Conservation (phyloP, 768 basidiomycete genomes). For the Phanerochaete sordida region DNA sequence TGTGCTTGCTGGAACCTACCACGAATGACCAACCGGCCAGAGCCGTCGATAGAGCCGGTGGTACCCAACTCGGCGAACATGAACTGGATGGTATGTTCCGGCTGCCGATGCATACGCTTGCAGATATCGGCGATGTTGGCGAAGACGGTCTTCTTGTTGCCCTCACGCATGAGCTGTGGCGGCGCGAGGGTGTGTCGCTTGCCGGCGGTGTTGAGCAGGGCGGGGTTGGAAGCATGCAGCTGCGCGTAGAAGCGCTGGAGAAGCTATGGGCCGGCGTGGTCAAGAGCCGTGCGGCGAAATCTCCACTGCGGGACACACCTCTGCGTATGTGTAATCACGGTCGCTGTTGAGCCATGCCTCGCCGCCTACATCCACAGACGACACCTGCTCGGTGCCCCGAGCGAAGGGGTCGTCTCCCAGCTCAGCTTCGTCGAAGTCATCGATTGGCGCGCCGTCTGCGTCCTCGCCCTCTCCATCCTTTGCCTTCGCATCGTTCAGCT, state of each 20-base stretch:
- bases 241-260: constrained; percentile 89
- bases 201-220: constrained; percentile 77
- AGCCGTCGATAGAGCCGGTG: constrained; percentile 91
- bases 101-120: constrained; percentile 96
- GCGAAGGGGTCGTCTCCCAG: constrained; percentile 89
- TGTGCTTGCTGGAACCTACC: constrained; percentile 99
- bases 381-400: constrained; percentile 38
- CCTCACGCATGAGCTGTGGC: constrained; percentile 91
- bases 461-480: constrained; percentile 54
- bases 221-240: constrained; percentile 91
- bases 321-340: constrained; percentile 93
- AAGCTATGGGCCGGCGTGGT: constrained; percentile 47
- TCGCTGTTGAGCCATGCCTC: constrained; percentile 92
- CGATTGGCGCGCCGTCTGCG: constrained; percentile 61
- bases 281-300: neutral
- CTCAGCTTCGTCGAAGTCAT: constrained; percentile 74
- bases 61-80: constrained; percentile 99
- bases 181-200: constrained; percentile 98
- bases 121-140: constrained; percentile 97
- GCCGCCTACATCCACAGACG: constrained; percentile 59
- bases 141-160: constrained; percentile 96
- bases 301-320: constrained; percentile 45
- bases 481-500: constrained; percentile 69
- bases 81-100: constrained; percentile 97
- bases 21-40: constrained; percentile 90